phyloP scores from a whole-genome alignment of 148 eudicot genomes.

The Beta vulgaris region DNA sequence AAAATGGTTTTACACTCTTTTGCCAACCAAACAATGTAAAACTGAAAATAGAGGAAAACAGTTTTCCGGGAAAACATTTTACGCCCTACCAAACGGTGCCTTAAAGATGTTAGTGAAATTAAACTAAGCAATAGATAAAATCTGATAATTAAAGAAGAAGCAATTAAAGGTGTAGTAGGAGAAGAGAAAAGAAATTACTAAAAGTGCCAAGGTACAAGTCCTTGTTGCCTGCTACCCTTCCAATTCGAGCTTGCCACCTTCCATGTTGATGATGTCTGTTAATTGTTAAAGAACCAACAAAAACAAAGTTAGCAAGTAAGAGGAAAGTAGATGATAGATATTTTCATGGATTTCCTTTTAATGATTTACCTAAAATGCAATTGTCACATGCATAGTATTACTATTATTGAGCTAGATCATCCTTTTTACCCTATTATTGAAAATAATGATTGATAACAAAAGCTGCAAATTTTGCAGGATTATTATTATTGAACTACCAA shows the following conservation, averaged over 20 bases:
- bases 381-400: conserved; percentile 21
- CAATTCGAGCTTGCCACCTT: conserved; percentile 91
- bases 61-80: too few relatives aligned
- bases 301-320: conserved; percentile 1
- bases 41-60: too few relatives aligned
- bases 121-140: too few relatives aligned
- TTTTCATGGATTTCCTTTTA: neutral
- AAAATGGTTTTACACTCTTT: too few relatives aligned
- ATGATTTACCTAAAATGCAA: neutral
- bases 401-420: neutral
- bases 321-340: conserved; percentile 2
- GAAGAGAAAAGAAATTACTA: conserved; percentile 39
- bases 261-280: conserved; percentile 92
- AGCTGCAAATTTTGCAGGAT: conserved; percentile 27
- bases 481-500: conserved; percentile 3
- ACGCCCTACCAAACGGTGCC: too few relatives aligned
- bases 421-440: conserved; percentile 19
- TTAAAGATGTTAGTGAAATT: too few relatives aligned
- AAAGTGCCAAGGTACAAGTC: conserved; percentile 97
- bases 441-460: conserved; percentile 24
- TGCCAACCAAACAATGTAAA: too few relatives aligned
- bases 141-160: too few relatives aligned
- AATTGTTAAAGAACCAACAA: conserved; percentile 6
- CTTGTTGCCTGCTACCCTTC: conserved; percentile 91
- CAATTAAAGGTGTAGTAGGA: too few relatives aligned